Percentiles rank a stretch among this genome's conserved stretches.
Evolutionary conservation across 805 yeast genomes (phyloP).

Genomic region (Saccharomycopsis babjevae): DNA sequence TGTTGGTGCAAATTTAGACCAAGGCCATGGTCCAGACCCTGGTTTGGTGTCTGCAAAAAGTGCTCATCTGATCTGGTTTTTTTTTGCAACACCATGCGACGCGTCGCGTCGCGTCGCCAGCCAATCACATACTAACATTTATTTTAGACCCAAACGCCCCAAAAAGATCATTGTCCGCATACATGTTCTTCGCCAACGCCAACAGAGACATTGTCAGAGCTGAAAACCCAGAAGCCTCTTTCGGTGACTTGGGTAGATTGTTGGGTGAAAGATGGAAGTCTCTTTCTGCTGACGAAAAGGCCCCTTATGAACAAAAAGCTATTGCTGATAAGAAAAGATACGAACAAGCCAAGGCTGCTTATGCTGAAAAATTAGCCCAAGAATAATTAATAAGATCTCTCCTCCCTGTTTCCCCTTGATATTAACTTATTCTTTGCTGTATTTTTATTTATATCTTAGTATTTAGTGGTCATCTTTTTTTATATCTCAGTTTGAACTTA

Average conservation of each 20-base stretch:
- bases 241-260: slow-evolving; percentile 91
- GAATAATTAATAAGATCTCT: neutral
- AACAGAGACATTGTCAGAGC: slow-evolving; percentile 92
- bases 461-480: neutral
- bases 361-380: slow-evolving; percentile 23
- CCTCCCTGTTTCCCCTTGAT: neutral
- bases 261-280: slow-evolving; percentile 98
- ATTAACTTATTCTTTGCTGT: neutral
- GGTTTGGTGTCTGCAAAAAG: neutral
- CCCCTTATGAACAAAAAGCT: slow-evolving; percentile 88
- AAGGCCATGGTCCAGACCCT: neutral
- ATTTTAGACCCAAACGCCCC: slow-evolving; percentile 87
- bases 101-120: too few species aligned
- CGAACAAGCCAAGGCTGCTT: slow-evolving; percentile 89
- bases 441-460: neutral
- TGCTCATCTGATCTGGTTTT: neutral
- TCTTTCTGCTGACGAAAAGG: slow-evolving; percentile 68
- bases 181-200: slow-evolving; percentile 98
- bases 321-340: slow-evolving; percentile 93
- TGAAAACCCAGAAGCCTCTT: slow-evolving; percentile 92
- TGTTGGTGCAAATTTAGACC: too few species aligned
- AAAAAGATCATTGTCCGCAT: slow-evolving; percentile 95
- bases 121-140: slow-evolving; percentile 7
- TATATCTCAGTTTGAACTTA: neutral
- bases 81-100: neutral